Evolutionary conservation across 2,329 filamentous ascomycete species (phyloP), one percentile per base, ranked within the genome.

Genomic region (Aureobasidium leucospermi): DNA sequence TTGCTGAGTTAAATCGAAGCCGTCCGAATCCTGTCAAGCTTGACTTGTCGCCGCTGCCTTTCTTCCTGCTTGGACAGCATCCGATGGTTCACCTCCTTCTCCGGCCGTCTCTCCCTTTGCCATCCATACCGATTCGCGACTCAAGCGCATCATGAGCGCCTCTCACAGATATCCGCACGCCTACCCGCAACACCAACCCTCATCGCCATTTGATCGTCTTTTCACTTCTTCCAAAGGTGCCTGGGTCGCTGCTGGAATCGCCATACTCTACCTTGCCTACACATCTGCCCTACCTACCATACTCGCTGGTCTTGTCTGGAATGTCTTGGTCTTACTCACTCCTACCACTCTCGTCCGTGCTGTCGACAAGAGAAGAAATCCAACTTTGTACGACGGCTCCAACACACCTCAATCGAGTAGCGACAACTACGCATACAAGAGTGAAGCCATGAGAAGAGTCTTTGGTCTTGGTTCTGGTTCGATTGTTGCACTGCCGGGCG

Each of bases 341-440:
- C 87, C 87, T 1, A 75, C 79, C 15, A 73, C 74, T 29, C 67
- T 88, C 1, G 71, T 89, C 38, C 80, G 84, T 72, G 74, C 79
- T 57, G 63, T 86, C 64, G 81, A 85, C 68, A 56, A 43, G 23
- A 32, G 43, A 19, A 45, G 29, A 32, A 47, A 55, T 39, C 59
- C 60, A 6, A 19, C 23, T 29, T 42, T 58, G n/a, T 45, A 57
- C 19, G 39, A 52, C 3, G 58, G 34, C 15, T n/a, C 48, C 11
- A 16, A 23, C 11, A 6, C 51, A 36, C 13, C 46, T 45, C 23
- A 38, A 29, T 49, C 41, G 1, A 46, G 6, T 5, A 41, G 49
- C 47, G 56, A 72, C 61, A 67, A 61, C 34, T 67, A 72, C 55
- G 68, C 71, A 2, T 69, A 69, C 15, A 75, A 74, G 61, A 72